These are phyloP conservation scores for Cnidoscolus chayamansa DNA, from an alignment of 441 rosid genomes.

Conservation along the genomic window DNA sequence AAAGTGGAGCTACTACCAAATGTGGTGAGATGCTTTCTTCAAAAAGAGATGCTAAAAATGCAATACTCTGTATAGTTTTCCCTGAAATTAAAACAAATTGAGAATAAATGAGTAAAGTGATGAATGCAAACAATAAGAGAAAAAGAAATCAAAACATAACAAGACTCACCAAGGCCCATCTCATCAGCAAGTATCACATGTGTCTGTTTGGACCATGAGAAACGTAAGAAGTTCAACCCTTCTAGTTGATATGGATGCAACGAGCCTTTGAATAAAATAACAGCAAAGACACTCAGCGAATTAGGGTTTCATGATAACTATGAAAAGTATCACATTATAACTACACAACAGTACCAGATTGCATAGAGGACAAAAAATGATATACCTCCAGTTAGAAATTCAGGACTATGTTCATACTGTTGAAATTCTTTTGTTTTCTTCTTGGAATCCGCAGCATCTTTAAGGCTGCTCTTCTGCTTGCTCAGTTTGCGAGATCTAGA, in stretches of 20 bases:
- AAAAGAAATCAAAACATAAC: constrained; percentile 17
- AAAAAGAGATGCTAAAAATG: constrained; percentile 91
- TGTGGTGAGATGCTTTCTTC: constrained; percentile 62
- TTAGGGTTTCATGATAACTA: constrained; percentile 21
- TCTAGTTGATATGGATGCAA: constrained; percentile 97
- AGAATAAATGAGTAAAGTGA: neutral
- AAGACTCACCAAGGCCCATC: constrained; percentile 90
- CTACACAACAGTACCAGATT: constrained; percentile 17
- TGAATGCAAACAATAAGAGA: constrained; percentile 10
- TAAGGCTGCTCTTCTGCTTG: constrained; percentile 50
- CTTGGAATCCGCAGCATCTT: constrained; percentile 48
- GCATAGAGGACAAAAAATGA: constrained; percentile 9
- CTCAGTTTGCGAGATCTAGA: constrained; percentile 51
- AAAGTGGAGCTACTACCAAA: constrained; percentile 98
- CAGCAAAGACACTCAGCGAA: constrained; percentile 13
- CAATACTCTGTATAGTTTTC: constrained; percentile 98
- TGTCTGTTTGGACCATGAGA: constrained; percentile 95
- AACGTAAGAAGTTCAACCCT: constrained; percentile 93
- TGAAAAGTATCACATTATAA: constrained; percentile 13
- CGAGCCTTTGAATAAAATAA: constrained; percentile 59
- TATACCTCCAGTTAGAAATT: constrained; percentile 88
- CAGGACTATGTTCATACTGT: constrained; percentile 82
- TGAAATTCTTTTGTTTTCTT: constrained; percentile 76
- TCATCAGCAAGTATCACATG: constrained; percentile 99
- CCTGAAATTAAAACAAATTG: constrained; percentile 47